These are phyloP conservation scores for Xylariales sp. DNA, from an alignment of 2,329 filamentous ascomycete genomes.

Conservation along the genomic window DNA sequence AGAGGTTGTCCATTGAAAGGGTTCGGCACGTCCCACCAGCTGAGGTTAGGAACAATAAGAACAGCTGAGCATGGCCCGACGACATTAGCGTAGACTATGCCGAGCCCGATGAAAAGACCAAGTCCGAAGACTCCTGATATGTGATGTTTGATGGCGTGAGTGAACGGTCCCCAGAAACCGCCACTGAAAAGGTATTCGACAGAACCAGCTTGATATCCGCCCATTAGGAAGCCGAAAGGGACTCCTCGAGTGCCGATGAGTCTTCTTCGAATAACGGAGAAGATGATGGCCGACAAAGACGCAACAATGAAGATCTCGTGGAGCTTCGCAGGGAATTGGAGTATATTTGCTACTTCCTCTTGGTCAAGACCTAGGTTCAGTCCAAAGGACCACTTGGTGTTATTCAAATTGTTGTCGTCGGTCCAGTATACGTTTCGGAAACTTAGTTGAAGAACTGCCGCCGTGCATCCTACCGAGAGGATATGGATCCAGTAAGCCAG, in stretches of 20 bases:
- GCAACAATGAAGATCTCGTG: neutral
- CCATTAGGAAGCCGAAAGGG: neutral
- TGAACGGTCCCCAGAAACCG: neutral
- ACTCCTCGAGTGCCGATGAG: neutral
- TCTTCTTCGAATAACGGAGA: neutral
- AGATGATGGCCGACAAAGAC: neutral
- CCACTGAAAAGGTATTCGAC: neutral
- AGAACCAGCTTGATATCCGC: neutral
- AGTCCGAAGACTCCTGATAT: neutral
- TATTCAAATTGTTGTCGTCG: neutral
- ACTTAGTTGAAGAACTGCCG: neutral
- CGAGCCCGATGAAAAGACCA: neutral
- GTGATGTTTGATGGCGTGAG: neutral
- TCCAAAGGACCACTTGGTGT: neutral
- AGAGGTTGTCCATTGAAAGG: neutral
- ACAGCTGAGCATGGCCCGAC: neutral
- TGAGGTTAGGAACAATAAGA: neutral
- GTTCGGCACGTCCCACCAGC: neutral
- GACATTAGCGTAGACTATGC: neutral
- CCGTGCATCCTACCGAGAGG: neutral
- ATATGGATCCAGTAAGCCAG: neutral
- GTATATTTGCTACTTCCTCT: neutral
- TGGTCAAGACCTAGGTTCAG: neutral
- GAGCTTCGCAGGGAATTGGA: conserved; percentile 1
- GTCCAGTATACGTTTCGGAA: neutral